phyloP scores from a whole-genome alignment of 2,329 filamentous ascomycete species.

The Penicillium sp. region DNA sequence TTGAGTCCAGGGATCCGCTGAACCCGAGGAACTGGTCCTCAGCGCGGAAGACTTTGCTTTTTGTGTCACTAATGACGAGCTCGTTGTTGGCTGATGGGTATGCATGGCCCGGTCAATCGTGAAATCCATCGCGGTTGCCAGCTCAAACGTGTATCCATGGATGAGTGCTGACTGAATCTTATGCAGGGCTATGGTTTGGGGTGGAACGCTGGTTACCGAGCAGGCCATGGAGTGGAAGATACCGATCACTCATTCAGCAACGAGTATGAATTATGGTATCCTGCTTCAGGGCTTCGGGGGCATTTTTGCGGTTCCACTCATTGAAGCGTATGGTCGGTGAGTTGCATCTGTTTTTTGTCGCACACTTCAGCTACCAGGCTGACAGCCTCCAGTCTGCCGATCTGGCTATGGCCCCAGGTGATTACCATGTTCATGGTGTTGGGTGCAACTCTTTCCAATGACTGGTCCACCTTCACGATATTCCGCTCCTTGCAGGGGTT shows the following conservation, averaged over 20 bases:
- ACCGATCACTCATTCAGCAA: slow-evolving; percentile 33
- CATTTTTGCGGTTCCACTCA: slow-evolving; percentile 39
- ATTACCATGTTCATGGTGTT: slow-evolving; percentile 42
- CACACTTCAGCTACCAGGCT: neutral
- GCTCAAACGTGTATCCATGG: neutral
- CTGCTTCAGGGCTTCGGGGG: slow-evolving; percentile 41
- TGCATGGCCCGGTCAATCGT: neutral
- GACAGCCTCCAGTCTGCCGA: slow-evolving; percentile 34
- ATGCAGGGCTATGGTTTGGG: slow-evolving; percentile 41
- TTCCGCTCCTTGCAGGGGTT: slow-evolving; percentile 41
- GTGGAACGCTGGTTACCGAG: slow-evolving; percentile 40
- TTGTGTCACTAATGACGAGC: slow-evolving; percentile 36
- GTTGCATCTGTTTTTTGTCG: slow-evolving; percentile 14
- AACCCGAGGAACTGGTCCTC: slow-evolving; percentile 33
- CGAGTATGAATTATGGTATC: slow-evolving; percentile 43
- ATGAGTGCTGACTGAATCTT: neutral
- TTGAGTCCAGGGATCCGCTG: slow-evolving; percentile 13
- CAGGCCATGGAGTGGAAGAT: slow-evolving; percentile 40
- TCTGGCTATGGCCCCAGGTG: slow-evolving; percentile 45
- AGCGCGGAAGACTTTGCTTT: slow-evolving; percentile 33
- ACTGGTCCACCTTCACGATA: slow-evolving; percentile 42
- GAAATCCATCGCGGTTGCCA: neutral
- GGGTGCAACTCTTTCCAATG: slow-evolving; percentile 40
- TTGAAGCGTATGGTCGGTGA: slow-evolving; percentile 43
- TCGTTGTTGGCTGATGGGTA: slow-evolving; percentile 40